Base-by-base conservation (phyloP, 352 stramenopile genomes). In the Phytophthora boehmeriae region DNA sequence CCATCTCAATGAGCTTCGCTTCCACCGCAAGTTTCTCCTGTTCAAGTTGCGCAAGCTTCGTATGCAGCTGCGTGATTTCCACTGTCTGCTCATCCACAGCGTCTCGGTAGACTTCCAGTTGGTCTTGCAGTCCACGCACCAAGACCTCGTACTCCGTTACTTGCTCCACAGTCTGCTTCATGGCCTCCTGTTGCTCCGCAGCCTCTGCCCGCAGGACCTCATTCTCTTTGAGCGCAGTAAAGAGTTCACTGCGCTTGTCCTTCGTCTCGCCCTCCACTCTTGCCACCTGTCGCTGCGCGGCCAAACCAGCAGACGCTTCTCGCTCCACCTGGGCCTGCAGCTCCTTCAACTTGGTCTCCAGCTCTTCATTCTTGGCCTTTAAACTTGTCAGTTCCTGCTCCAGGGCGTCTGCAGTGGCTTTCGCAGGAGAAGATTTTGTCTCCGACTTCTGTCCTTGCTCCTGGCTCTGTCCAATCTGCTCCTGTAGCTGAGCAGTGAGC, bases 1-100 rank as follows among this genome's bases (percentile, higher is more conserved):
- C 76, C 76, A 90, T 88, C 52, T 91, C 83, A n/a, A 92, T 74
- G 5, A 95, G 54, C 36, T 89, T 88, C 8, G 65, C 67, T 59
- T 90, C 83, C 13, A 91, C 48, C 19, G 25, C 32, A 14, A 76
- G 16, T 42, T 92, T 92, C 46, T 89, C 77, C 8, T 56, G 57
- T 46, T 90, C 76, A 2, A 88, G 43, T 30, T 81, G 67, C n/a
- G 83, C 66, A 11, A 81, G 63, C 32, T 83, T 80, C 3, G 62
- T 49, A 59, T 88, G 81, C 20, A 88, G 52, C 45, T 88, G 78
- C 28, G 71, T 71, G 49, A 88, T 89, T 66, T 90, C 81, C 41
- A 88, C 46, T 20, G 76, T 89, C 49, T 86, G 77, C 54, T 91
- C 81, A 49, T 91, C 78, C 13, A 92, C 63, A 1, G 75, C 77